Base-by-base conservation (phyloP, 768 basidiomycete genomes). In the Hydnum rufescens region DNA sequence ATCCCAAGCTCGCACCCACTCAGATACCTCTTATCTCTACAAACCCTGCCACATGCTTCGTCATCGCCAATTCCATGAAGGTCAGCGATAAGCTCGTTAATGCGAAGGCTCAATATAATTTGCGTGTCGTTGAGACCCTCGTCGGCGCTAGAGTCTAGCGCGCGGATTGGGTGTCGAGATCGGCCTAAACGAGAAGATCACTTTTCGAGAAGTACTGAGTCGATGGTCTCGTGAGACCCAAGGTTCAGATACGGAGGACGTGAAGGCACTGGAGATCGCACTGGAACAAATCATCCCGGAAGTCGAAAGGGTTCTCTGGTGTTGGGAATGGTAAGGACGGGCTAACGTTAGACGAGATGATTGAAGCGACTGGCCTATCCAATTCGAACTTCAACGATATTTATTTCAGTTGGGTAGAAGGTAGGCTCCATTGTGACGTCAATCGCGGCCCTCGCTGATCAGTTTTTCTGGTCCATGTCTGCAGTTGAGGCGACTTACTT, bases 41-140 rank as follows among this genome's bases (percentile, higher is more conserved):
- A 5, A 49, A 60, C 6, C 63, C 62, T 1, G 61, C 68, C 26
- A 71, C 74, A 0, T 73, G 77, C 13, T 80, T 84, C 60, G 79
- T 86, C 52, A 75, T 77, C 61, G 78, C 82, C n/a, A 85, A 87
- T 67, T 85, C 85, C 18, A 76, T 87, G 34, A 78, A 86, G 31
- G 75, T 81, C 23, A 76, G 82, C 28, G 80, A 89, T 63, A 89
- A 92, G 64, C 76, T 77, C 1, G 71, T 77, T 52, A 77, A 76
- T 32, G 82, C 85, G 1, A 82, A 80, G 58, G 73, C 71, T 32
- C 73, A 78, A 43, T 92, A 93, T 68, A 93, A 95, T 61, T 70
- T 92, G 16, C 84, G 86, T 31, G 88, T 90, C 31, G 82, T 92
- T n/a, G 89, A 95, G 64, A 84, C 81, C 0, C 77, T 88, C 19